Base-by-base conservation (phyloP, 1,284 basidiomycete genomes). In the Heliocybe sulcata region DNA sequence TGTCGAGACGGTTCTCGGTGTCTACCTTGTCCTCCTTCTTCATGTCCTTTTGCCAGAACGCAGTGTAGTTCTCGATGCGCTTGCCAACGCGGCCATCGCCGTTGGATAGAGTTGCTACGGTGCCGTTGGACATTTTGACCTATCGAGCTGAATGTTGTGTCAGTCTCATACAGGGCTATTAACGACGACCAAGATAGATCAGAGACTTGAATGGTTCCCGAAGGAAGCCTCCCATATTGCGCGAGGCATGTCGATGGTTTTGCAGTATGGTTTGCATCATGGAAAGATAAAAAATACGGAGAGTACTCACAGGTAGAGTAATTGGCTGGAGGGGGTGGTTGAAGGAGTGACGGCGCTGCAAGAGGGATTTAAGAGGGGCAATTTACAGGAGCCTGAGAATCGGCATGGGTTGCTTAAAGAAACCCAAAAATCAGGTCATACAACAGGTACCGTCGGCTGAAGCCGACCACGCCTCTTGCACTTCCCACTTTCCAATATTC, bases 31-130 rank as follows among this genome's bases (percentile, higher is more conserved):
- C 75, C 73, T 99, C 94, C 64, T 89, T 80, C 47, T 75, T 74
- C 27, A 85, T 77, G 70, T 98, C 89, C 68, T 90, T 87, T 62
- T 97, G 83, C 96, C 96, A 99, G 76, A 94, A 95, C 68, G 87
- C 86, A 64, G 87, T 91, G 76, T 99, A 99, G 75, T 89, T 89
- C 68, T 86, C 85, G 54, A 98, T 92, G 58, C 94, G 92, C 64
- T 79, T 76, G 63, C 82, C 81, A 61, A 90, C 81, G 59, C 95
- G 90, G 62, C 87, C 87, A 69, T 97, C 92, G 51, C 65, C 63
- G 47, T 42, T 42, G 68, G 55, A 33, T 68, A 58, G 52, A 56
- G 57, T 16, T 12, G 51, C 51, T 3, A 31, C 51, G 38, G 63
- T 56, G 25, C 55, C 54, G 31, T 65, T 54, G 25, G 72, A 58